phyloP scores from a whole-genome alignment of 139 green algal genomes.

The Bryopsis sp. region DNA sequence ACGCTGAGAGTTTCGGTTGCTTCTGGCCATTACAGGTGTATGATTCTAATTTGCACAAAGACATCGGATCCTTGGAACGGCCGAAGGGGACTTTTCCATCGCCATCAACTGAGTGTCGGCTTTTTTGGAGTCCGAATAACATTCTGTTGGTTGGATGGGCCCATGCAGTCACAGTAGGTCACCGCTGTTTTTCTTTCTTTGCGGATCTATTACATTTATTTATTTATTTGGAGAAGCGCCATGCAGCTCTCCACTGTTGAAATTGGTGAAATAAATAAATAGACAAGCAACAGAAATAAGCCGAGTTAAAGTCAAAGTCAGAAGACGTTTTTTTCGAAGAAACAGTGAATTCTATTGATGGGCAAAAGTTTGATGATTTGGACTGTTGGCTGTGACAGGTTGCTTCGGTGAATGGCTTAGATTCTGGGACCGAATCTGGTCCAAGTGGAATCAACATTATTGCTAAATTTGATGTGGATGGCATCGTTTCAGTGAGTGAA shows the following conservation, averaged over 20 bases:
- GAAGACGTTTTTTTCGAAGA: no score
- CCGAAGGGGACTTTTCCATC: neutral
- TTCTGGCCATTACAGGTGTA: conserved; percentile 8
- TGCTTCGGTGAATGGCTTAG: neutral
- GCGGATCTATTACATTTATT: no score
- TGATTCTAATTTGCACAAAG: neutral
- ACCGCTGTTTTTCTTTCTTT: no score
- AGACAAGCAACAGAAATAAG: no score
- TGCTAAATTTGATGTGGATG: conserved; percentile 5
- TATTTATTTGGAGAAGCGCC: no score
- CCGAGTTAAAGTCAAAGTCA: no score
- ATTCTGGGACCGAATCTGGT: neutral
- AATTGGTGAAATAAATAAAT: no score
- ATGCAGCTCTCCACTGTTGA: no score
- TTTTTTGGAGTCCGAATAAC: conserved; percentile 5
- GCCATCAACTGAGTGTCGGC: neutral
- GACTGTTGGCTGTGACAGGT: neutral
- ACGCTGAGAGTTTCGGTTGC: neutral
- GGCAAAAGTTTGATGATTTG: no score
- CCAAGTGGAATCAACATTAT: neutral
- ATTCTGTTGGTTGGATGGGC: conserved; percentile 4
- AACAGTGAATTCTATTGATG: no score
- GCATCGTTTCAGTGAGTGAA: neutral
- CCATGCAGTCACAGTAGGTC: neutral
- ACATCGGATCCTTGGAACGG: neutral